Evolutionary conservation across 805 yeast species (phyloP).

Genomic region (Pichia gijzeniarum): DNA sequence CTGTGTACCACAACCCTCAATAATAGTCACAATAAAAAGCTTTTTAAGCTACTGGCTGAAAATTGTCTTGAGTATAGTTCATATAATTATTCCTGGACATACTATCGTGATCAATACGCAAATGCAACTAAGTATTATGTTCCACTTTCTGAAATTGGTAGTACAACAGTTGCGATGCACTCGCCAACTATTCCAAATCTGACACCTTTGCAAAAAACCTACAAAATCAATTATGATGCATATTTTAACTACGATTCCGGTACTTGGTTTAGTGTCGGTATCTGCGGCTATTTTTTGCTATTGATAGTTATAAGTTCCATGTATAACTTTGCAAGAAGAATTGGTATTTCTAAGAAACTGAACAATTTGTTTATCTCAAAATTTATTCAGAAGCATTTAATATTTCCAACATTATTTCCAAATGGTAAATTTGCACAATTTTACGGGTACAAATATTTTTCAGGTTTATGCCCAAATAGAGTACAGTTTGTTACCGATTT

Average conservation of each 20-base stretch:
- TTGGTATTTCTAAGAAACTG: slow-evolving; percentile 25
- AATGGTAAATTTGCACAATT: slow-evolving; percentile 16
- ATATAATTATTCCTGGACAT: slow-evolving; percentile 12
- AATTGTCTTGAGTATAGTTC: neutral
- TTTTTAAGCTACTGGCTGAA: neutral
- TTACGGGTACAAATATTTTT: slow-evolving; percentile 15
- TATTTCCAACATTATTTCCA: slow-evolving; percentile 34
- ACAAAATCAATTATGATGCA: slow-evolving; percentile 11
- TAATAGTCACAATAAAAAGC: neutral
- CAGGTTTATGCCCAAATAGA: slow-evolving; percentile 9
- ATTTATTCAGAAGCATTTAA: slow-evolving; percentile 27
- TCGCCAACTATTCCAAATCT: neutral
- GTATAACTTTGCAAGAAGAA: slow-evolving; percentile 28
- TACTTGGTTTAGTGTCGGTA: slow-evolving; percentile 30
- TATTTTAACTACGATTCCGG: slow-evolving; percentile 5
- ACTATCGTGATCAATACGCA: slow-evolving; percentile 18
- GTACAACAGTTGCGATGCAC: neutral
- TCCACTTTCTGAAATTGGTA: neutral
- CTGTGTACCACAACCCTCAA: slow-evolving; percentile 17
- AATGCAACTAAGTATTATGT: slow-evolving; percentile 22
- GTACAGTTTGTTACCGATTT: slow-evolving; percentile 7
- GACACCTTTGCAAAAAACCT: neutral
- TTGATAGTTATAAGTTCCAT: slow-evolving; percentile 32
- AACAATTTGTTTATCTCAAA: slow-evolving; percentile 6
- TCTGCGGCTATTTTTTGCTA: slow-evolving; percentile 34